phyloP scores from a whole-genome alignment of 352 stramenopile genomes.

The Phytophthora hybrid region DNA sequence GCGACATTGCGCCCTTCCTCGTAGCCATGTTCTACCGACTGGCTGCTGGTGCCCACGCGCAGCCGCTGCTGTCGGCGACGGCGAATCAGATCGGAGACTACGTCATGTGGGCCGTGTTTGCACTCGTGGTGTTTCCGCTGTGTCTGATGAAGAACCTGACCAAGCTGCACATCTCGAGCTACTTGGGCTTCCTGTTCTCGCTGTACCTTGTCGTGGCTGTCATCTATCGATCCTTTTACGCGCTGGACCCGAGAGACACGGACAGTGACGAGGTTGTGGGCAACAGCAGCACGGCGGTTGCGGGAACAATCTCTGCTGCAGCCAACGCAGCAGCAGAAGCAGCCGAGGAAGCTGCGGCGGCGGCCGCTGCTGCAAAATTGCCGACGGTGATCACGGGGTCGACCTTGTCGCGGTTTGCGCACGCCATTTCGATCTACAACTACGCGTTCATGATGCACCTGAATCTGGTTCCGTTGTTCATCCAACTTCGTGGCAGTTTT shows the following conservation, averaged over 20 bases:
- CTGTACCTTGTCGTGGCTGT: constrained; percentile 66
- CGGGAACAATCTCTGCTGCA: constrained; percentile 14
- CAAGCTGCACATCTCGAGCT: constrained; percentile 73
- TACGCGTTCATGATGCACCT: constrained; percentile 90
- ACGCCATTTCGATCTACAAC: constrained; percentile 81
- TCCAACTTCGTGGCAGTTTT: constrained; percentile 69
- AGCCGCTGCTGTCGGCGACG: constrained; percentile 23
- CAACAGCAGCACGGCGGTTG: constrained; percentile 14
- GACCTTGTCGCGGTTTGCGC: constrained; percentile 52
- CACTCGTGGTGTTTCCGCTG: constrained; percentile 67
- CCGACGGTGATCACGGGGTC: constrained; percentile 47
- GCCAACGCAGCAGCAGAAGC: constrained; percentile 28
- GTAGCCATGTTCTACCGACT: constrained; percentile 45
- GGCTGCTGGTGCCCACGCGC: constrained; percentile 10
- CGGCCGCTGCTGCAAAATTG: constrained; percentile 25
- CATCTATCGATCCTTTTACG: constrained; percentile 62
- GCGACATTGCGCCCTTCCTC: constrained; percentile 74
- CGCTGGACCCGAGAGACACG: constrained; percentile 17
- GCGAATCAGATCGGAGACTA: constrained; percentile 47
- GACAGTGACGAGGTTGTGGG: constrained; percentile 10
- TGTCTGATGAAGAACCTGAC: constrained; percentile 79
- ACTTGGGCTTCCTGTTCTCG: constrained; percentile 74
- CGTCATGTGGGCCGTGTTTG: constrained; percentile 61
- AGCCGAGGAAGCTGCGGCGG: constrained; percentile 12
- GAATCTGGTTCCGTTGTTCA: constrained; percentile 82